Base-by-base conservation (phyloP, 1,284 basidiomycete species). In the Cutaneotrichosporon dermatis region DNA sequence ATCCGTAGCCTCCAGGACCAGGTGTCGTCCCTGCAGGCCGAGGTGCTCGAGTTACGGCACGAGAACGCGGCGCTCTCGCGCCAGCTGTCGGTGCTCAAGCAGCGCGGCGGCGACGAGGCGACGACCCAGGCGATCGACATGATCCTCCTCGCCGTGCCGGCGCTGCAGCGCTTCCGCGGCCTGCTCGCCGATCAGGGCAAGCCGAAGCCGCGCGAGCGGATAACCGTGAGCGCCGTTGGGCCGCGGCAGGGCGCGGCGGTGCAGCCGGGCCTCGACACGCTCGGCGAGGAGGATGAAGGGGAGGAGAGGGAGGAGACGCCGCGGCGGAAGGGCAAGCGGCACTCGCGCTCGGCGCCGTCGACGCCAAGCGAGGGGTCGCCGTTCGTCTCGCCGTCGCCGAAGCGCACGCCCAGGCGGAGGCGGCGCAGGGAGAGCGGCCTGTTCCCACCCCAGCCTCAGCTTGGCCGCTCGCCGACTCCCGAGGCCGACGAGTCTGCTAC, bases 1-100 rank as follows among this genome's bases (percentile, higher is more conserved):
- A 56, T 65, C 7, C 55, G 55, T 7, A 16, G 44, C 6, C 54
- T 65, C 10, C 55, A 60, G 25, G 60, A 56, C 35, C 63, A 65
- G 46, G 48, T 65, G 13, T 16, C 42, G 4, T 36, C 44, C n/a
- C 49, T 65, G 16, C 60, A 65, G 46, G 58, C 36, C 37, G 63
- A 64, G 50, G 46, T 61, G 37, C 40, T 61, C 16, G 44, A 49
- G n/a, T 55, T 55, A 11, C 60, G 52, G 7, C 51, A 44, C 9
- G 15, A 42, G 34, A 63, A 63, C 35, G 39, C 45, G 25, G 46
- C 43, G 2, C 51, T 62, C 16, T 35, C 40, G 9, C 51, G 57
- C 9, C 51, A 46, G 12, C 25, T 62, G 35, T 37, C 8, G 13
- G 11, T 16, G 13, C 39, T 54, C 36, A 45, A 45, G 12, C 25